phyloP scores from a whole-genome alignment of 495 filamentous ascomycete species.

The Hypomontagnella monticulosa region DNA sequence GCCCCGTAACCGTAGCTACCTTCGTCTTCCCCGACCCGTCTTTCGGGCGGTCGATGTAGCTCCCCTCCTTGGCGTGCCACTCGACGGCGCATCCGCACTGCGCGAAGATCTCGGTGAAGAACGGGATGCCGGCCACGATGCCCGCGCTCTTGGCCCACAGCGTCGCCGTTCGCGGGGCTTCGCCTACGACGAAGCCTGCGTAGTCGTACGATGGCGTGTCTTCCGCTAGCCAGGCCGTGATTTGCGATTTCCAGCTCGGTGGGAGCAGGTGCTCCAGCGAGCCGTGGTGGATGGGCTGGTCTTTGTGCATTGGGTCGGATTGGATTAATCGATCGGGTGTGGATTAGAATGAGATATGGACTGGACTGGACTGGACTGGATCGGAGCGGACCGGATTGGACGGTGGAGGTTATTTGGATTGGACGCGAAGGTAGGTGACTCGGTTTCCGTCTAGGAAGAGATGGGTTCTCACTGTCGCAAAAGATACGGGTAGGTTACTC shows the following conservation, averaged over 20 bases:
- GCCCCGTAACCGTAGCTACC: conserved; percentile 87
- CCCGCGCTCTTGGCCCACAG: conserved; percentile 90
- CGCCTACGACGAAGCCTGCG: conserved; percentile 95
- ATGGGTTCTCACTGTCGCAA: background rate
- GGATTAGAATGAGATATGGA: background rate
- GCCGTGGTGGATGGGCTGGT: conserved; percentile 68
- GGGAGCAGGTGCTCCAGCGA: conserved; percentile 84
- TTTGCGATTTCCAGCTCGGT: conserved; percentile 78
- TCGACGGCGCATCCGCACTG: conserved; percentile 89
- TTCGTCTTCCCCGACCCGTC: conserved; percentile 62
- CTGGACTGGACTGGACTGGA: too few relatives aligned
- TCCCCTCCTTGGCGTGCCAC: conserved; percentile 86
- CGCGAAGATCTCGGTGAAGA: conserved; percentile 92
- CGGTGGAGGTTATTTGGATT: too few relatives aligned
- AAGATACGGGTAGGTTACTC: conserved; percentile 4
- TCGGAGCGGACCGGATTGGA: too few relatives aligned
- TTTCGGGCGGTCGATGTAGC: conserved; percentile 60
- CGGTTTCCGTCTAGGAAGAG: too few relatives aligned
- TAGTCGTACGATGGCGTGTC: conserved; percentile 97
- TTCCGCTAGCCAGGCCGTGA: conserved; percentile 89
- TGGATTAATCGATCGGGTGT: conserved; percentile 3
- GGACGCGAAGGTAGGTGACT: too few relatives aligned
- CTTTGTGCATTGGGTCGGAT: conserved; percentile 34
- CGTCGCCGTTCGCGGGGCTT: conserved; percentile 77
- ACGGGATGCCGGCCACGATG: conserved; percentile 90